These are phyloP conservation scores for Ascochyta rabiei DNA, from an alignment of 2,329 filamentous ascomycete species.

Conservation along the genomic window DNA sequence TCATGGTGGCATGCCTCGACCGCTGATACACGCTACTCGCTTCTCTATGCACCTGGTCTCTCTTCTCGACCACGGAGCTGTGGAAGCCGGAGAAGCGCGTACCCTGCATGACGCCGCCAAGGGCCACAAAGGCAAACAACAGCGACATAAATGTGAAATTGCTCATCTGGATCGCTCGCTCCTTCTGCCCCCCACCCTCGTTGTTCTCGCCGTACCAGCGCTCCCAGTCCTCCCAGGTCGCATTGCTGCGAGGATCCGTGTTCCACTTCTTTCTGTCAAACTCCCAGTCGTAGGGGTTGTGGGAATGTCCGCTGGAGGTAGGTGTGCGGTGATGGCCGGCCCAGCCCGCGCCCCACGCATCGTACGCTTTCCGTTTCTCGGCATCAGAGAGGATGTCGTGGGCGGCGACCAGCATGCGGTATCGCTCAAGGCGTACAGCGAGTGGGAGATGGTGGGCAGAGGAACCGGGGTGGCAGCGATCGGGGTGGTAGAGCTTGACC, in stretches of 20 bases:
- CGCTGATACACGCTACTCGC: constrained; percentile 68
- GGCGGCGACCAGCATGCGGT: constrained; percentile 84
- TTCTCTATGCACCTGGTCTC: constrained; percentile 69
- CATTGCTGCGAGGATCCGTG: constrained; percentile 68
- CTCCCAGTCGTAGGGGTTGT: constrained; percentile 32
- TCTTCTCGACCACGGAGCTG: constrained; percentile 67
- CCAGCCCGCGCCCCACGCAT: constrained; percentile 84
- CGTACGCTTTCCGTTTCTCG: constrained; percentile 78
- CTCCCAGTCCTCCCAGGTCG: constrained; percentile 99
- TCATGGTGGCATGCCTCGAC: constrained; percentile 59
- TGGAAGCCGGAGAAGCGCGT: constrained; percentile 70
- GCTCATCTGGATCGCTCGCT: constrained; percentile 68
- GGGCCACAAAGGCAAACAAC: constrained; percentile 70
- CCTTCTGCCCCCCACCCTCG: constrained; percentile 45
- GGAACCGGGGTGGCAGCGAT: constrained; percentile 57
- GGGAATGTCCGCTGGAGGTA: constrained; percentile 14
- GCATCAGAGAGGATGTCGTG: constrained; percentile 88
- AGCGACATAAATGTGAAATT: constrained; percentile 79
- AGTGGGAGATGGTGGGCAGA: constrained; percentile 58
- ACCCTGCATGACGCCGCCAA: constrained; percentile 75
- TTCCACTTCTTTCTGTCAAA: constrained; percentile 41
- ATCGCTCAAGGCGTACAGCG: constrained; percentile 78
- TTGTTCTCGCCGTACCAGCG: constrained; percentile 51
- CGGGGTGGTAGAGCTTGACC: constrained; percentile 95
- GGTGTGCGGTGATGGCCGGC: constrained; percentile 42